phyloP scores from a whole-genome alignment of 352 stramenopile species.

The Phytophthora meadii region DNA sequence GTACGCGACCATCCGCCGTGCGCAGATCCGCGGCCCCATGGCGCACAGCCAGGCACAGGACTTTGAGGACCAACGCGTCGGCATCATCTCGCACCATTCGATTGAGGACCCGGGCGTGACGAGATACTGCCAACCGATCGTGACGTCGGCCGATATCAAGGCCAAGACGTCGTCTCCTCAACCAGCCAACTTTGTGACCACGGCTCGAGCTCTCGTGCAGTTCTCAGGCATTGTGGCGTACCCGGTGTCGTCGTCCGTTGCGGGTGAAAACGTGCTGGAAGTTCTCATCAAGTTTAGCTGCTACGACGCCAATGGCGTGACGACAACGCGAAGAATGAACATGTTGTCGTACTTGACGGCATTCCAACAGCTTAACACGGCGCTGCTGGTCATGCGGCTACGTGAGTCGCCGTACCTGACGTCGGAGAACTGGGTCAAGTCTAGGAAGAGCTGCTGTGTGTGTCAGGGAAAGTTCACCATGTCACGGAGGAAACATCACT shows the following conservation, averaged over 20 bases:
- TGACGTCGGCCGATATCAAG: slow-evolving; percentile 25
- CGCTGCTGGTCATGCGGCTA: slow-evolving; percentile 66
- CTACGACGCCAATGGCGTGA: slow-evolving; percentile 59
- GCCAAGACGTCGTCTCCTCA: slow-evolving; percentile 18
- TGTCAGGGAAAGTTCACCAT: slow-evolving; percentile 68
- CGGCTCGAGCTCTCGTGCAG: slow-evolving; percentile 56
- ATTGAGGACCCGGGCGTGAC: slow-evolving; percentile 68
- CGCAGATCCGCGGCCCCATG: slow-evolving; percentile 43
- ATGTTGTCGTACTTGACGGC: slow-evolving; percentile 61
- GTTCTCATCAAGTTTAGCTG: slow-evolving; percentile 74
- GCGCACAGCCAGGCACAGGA: slow-evolving; percentile 38
- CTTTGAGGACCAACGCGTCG: slow-evolving; percentile 58
- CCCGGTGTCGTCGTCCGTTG: slow-evolving; percentile 46
- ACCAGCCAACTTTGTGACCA: slow-evolving; percentile 39
- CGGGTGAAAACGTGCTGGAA: slow-evolving; percentile 55
- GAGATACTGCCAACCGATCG: slow-evolving; percentile 66
- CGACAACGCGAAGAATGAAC: slow-evolving; percentile 42
- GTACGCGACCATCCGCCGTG: slow-evolving; percentile 67
- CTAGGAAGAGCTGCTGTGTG: slow-evolving; percentile 64
- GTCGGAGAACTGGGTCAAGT: slow-evolving; percentile 63
- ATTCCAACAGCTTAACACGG: slow-evolving; percentile 57
- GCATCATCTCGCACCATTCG: slow-evolving; percentile 77
- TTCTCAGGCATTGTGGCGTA: slow-evolving; percentile 74
- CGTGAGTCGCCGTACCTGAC: slow-evolving; percentile 65
- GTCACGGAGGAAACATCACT: slow-evolving; percentile 74